Evolutionary conservation across 805 yeast genomes (phyloP), one percentile per base, ranked within the genome.

Genomic region (Candida andamanensis): DNA sequence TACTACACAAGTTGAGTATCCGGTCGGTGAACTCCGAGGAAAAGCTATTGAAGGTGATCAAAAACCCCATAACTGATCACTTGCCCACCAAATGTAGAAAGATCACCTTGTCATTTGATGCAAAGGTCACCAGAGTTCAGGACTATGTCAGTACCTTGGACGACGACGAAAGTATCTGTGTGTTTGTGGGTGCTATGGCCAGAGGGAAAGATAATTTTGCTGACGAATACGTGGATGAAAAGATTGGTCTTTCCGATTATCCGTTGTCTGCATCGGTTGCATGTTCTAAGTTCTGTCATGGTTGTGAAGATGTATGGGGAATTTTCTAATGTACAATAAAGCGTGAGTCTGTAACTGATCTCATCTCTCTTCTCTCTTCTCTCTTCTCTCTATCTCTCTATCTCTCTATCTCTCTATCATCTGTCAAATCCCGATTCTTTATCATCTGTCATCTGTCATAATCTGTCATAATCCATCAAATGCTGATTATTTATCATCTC

Each of bases 151-250:
- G 57, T 12, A 80, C 80, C 37, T 66, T 92, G 47, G 95, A 78
- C 47, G 79, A 77, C 2, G 95, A 85, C 52, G 96, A 92, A 65
- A 84, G 95, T 53, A 80, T 92, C 47, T 92, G 98, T 71, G 97
- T 92, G 17, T 92, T 92, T 60, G 97, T 92, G 28, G 98, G 98
- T 54, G 95, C 98, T 28, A 92, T 92, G 96, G 98, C 98, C 14
- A 80, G 97, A 59, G 98, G 98, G 52, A 83, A 82, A 56, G 98
- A 92, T 61, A 87, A 79, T 47, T 92, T 92, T 60, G 98, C 98
- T 15, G 98, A 92, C 58, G 97, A 89, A 59, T 90, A 60, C 52
- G 95, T 90, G 26, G 97, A 92, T 57, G 97, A 92, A 60, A 92
- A 90, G 54, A 82, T 92, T 38, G 97, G 97, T 47, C 79, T 92